A percentile compares a stretch with the other conserved stretches of the same genome.
phyloP scores from a whole-genome alignment of 306 rosid genomes.

The Spatholobus suberectus region DNA sequence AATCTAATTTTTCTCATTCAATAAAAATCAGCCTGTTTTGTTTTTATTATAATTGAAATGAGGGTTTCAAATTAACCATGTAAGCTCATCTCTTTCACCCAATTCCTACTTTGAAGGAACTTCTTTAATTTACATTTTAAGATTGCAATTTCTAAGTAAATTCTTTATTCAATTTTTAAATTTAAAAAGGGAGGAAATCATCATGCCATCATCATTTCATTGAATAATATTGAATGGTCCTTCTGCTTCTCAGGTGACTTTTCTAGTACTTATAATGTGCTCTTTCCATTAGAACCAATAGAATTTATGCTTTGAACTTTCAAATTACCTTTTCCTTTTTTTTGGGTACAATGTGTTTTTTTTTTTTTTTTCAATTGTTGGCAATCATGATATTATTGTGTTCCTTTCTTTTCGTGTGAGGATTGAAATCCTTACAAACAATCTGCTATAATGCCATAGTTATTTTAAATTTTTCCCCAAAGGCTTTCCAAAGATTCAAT shows the following conservation, averaged over 20 bases:
- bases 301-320: constrained; percentile 12
- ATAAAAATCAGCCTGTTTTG: background rate
- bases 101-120: background rate
- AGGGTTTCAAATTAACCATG: background rate
- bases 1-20: background rate
- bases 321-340: background rate
- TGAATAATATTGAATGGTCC: background rate
- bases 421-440: constrained; percentile 24
- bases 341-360: background rate
- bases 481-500: constrained; percentile 21
- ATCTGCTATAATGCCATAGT: background rate
- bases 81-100: constrained; percentile 29
- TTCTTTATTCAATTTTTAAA: background rate
- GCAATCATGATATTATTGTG: background rate
- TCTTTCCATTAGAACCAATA: background rate
- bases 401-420: background rate
- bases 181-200: background rate
- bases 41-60: background rate
- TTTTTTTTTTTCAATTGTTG: background rate
- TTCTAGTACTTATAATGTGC: background rate
- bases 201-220: constrained; percentile 19
- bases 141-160: background rate
- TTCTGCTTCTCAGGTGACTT: background rate
- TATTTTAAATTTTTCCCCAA: background rate
- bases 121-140: background rate